Evolutionary conservation across 225 moss, liverwort and hornwort genomes (phyloP).

Genomic region (Antitrichia curtipendula): DNA sequence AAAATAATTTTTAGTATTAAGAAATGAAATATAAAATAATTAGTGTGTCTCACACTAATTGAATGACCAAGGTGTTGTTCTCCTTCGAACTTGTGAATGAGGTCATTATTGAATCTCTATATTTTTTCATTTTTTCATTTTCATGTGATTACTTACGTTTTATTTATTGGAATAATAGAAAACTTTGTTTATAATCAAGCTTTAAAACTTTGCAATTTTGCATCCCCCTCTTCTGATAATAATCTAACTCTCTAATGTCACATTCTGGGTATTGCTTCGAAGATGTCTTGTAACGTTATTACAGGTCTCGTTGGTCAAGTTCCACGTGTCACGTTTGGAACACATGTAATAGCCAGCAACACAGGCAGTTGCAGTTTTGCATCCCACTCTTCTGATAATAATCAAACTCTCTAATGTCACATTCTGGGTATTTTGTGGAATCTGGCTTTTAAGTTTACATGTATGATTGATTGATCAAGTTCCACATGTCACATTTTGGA

Average conservation of each 20-base stretch:
- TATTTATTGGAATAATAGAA: no score
- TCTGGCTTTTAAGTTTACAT: no score
- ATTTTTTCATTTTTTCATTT: no score
- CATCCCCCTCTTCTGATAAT: no score
- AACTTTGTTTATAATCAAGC: background rate
- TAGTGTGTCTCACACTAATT: background rate
- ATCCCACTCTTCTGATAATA: background rate
- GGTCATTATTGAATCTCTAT: no score
- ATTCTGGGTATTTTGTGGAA: background rate
- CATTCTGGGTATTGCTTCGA: background rate
- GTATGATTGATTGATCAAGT: no score
- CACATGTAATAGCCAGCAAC: background rate
- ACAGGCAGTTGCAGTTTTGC: background rate
- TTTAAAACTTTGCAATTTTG: no score
- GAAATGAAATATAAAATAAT: no score
- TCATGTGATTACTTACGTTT: background rate
- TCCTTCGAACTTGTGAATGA: background rate
- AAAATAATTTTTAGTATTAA: background rate
- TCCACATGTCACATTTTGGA: no score
- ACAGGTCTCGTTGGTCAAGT: no score
- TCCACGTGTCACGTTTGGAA: background rate
- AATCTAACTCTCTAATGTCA: no score
- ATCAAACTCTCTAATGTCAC: background rate
- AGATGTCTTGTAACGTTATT: no score
- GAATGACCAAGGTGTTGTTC: background rate